phyloP scores from a whole-genome alignment of 106 monocot species.

The Triglochin maritima region DNA sequence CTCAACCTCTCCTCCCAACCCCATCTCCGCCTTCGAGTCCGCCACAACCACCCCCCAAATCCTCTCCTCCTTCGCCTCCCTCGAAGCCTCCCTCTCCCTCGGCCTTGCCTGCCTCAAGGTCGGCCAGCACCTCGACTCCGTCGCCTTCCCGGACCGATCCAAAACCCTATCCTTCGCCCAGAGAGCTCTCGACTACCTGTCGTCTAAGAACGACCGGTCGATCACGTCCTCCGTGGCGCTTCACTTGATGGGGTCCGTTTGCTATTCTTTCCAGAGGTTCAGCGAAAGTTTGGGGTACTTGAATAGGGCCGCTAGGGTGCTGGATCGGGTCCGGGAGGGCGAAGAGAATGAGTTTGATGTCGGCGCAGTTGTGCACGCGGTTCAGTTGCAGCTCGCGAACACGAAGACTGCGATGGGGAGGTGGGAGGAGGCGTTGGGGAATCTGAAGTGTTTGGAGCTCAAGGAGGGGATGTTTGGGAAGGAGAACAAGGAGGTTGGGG shows the following conservation, averaged over 20 bases:
- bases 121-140: conserved; percentile 38
- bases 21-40: conserved; percentile 41
- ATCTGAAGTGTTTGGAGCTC: conserved; percentile 46
- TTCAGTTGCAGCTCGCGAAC: conserved; percentile 48
- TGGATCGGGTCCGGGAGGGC: conserved; percentile 23
- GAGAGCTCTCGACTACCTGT: conserved; percentile 42
- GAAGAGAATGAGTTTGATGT: conserved; percentile 23
- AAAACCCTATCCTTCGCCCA: conserved; percentile 44
- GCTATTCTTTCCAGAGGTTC: conserved; percentile 32
- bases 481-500: conserved; percentile 32
- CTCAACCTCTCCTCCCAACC: not conserved
- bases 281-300: conserved; percentile 62
- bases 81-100: conserved; percentile 32
- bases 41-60: conserved; percentile 55
- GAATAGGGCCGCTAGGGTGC: conserved; percentile 42
- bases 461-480: conserved; percentile 38
- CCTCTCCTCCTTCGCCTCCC: conserved; percentile 36
- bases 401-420: conserved; percentile 59
- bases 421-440: conserved; percentile 47
- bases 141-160: conserved; percentile 20
- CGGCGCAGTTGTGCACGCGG: conserved; percentile 24
- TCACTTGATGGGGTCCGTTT: conserved; percentile 41
- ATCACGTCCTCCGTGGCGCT: conserved; percentile 45
- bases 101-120: conserved; percentile 41
- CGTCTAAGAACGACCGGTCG: conserved; percentile 29